Conservation (phyloP, 495 filamentous ascomycete genomes). For the Neurospora hispaniola region DNA sequence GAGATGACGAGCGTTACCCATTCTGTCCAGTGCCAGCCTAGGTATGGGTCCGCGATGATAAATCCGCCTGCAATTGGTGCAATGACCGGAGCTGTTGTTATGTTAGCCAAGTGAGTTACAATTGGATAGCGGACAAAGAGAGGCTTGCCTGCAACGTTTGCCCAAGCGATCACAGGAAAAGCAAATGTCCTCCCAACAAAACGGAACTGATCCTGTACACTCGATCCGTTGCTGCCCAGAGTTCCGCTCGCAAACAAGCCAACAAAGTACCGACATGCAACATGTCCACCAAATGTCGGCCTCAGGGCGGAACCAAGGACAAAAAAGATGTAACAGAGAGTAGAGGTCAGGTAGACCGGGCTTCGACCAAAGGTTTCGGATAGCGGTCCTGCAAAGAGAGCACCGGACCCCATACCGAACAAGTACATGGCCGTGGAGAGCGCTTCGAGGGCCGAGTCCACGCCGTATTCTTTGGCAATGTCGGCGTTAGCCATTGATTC, state of each 20-base stretch:
- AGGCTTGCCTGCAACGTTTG: constrained; percentile 22
- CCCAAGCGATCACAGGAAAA: constrained; percentile 24
- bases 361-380: constrained; percentile 29
- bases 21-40: constrained; percentile 45
- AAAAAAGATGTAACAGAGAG: constrained; percentile 24
- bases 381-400: constrained; percentile 23
- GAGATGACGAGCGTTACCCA: constrained; percentile 70
- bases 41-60: constrained; percentile 10
- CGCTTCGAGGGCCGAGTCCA: constrained; percentile 20
- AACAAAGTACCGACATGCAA: constrained; percentile 24
- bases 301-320: constrained; percentile 21
- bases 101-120: background rate
- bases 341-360: constrained; percentile 21
- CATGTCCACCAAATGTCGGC: constrained; percentile 18
- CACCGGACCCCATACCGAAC: constrained; percentile 23
- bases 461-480: constrained; percentile 18
- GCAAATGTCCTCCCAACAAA: constrained; percentile 21
- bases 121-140: background rate
- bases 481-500: constrained; percentile 23
- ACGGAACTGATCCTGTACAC: constrained; percentile 22
- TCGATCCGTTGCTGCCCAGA: constrained; percentile 23
- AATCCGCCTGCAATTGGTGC: constrained; percentile 24
- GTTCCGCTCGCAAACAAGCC: constrained; percentile 24
- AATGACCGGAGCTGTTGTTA: constrained; percentile 14
- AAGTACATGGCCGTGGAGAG: constrained; percentile 22